Base-by-base conservation (phyloP, 148 eudicot species). In the Spergularia marina region DNA sequence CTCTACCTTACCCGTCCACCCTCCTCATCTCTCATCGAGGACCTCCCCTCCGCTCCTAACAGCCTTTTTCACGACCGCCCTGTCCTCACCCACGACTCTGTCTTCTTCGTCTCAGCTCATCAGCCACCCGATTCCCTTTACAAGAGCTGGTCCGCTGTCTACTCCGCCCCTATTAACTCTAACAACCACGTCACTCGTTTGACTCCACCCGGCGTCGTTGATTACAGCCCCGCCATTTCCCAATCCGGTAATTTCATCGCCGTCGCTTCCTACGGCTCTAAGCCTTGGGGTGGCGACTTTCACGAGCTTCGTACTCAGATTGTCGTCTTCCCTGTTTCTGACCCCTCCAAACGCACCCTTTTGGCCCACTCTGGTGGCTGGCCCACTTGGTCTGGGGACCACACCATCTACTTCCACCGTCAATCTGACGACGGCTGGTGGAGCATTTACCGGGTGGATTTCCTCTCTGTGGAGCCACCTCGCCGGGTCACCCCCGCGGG, bases 401-500 rank as follows among this genome's bases (percentile, higher is more conserved):
- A 79, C 14, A 83, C 86, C 3, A 20, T 93, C 21, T 93, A 78
- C 79, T 93, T 93, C 77, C 98, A 93, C 79, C 87, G 91, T 6
- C 85, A 82, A 67, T 80, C 89, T 3, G 92, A 88, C 0, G 94
- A 93, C 71, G 98, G 97, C 0, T 91, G 97, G 96, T 93, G 97
- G 98, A 89, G 98, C 86, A 80, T 93, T 70, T 93, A 84, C 71
- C 73, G 82, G 10, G 71, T 87, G 7, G 89, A 89, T 47, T 81
- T 87, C 54, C 54, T 66, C 7, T n/a, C 17, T 3, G 15, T 76
- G 1, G 15, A 25, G 5, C 53, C 77, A 57, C 90, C 87, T 41
- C 13, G 12, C 12, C 83, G 93, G 15, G 88, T 94, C 52, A 91
- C 98, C 6, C 92, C 91, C 2, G 82, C 94, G 10, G 98, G 93